Conservation (phyloP, 1,139 yeast species). For the Lodderomyces parapsilosis region DNA sequence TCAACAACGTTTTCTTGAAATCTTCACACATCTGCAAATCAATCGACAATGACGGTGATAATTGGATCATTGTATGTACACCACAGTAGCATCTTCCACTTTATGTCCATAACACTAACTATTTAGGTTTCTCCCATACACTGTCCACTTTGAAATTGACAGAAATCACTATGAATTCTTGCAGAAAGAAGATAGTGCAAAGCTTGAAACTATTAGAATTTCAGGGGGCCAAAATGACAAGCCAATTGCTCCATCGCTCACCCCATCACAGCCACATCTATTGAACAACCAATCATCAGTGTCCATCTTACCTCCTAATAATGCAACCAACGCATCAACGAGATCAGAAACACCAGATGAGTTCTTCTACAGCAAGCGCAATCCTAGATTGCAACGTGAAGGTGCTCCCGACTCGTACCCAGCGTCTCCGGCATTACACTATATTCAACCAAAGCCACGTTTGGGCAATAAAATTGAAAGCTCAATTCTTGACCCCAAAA, state of each 20-base stretch:
- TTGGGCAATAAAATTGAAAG: constrained; percentile 25
- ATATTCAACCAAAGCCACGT: constrained; percentile 48
- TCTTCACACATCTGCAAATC: neutral
- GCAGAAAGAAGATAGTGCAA: constrained; percentile 10
- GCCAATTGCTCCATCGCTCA: neutral
- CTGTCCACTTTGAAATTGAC: constrained; percentile 63
- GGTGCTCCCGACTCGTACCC: neutral
- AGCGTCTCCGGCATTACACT: constrained; percentile 14
- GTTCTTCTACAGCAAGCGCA: constrained; percentile 24
- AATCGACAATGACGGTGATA: constrained; percentile 49
- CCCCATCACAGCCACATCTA: neutral
- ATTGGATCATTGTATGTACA: constrained; percentile 61
- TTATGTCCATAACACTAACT: neutral
- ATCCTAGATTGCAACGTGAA: constrained; percentile 1
- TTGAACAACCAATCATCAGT: neutral
- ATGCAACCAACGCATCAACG: constrained; percentile 9
- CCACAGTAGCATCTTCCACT: constrained; percentile 6
- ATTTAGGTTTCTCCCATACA: constrained; percentile 63
- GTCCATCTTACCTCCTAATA: neutral
- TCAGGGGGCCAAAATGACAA: constrained; percentile 1
- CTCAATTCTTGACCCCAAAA: constrained; percentile 41
- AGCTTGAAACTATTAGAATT: constrained; percentile 6
- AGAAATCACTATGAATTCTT: constrained; percentile 10
- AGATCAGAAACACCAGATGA: constrained; percentile 23
- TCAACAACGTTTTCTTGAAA: neutral